These are phyloP conservation scores for Actinomortierella wolfii DNA, from an alignment of 371 early-diverging fungal genomes.

Conservation along the genomic window DNA sequence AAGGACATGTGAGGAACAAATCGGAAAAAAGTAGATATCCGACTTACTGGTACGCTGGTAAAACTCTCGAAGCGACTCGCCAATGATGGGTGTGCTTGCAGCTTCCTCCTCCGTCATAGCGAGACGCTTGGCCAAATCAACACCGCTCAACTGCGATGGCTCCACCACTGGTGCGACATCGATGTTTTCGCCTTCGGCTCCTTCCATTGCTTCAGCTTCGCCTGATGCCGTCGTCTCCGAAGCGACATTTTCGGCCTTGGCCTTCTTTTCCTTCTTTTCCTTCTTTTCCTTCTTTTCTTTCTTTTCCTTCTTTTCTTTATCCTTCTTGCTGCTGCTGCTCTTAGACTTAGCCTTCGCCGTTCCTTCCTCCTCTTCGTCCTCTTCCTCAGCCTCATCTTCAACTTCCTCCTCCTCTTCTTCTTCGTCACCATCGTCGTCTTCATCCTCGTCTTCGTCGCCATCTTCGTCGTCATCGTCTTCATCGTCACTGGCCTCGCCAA, in stretches of 20 bases:
- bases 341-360: constrained; percentile 11
- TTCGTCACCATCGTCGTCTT: constrained; percentile 46
- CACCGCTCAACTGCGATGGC: constrained; percentile 40
- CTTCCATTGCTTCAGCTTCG: constrained; percentile 8
- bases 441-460: constrained; percentile 44
- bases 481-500: constrained; percentile 53
- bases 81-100: constrained; percentile 48
- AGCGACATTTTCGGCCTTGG: constrained; percentile 22
- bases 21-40: neutral
- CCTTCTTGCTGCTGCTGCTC: constrained; percentile 34
- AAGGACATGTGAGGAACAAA: neutral
- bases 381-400: constrained; percentile 26
- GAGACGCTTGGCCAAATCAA: constrained; percentile 40
- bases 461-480: constrained; percentile 50
- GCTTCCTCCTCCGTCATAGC: constrained; percentile 50
- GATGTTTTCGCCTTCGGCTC: constrained; percentile 2
- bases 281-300: constrained; percentile 34
- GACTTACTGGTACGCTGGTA: constrained; percentile 51
- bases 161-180: constrained; percentile 18
- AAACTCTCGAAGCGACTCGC: constrained; percentile 51
- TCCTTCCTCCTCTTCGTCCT: constrained; percentile 14
- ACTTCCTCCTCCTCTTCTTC: constrained; percentile 40
- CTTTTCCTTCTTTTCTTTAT: constrained; percentile 35
- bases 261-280: constrained; percentile 48
- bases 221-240: no score